A percentile compares a stretch with the other conserved stretches of the same genome.
Conservation (phyloP, 139 green algal genomes). For the Ettlia oleoabundans region DNA sequence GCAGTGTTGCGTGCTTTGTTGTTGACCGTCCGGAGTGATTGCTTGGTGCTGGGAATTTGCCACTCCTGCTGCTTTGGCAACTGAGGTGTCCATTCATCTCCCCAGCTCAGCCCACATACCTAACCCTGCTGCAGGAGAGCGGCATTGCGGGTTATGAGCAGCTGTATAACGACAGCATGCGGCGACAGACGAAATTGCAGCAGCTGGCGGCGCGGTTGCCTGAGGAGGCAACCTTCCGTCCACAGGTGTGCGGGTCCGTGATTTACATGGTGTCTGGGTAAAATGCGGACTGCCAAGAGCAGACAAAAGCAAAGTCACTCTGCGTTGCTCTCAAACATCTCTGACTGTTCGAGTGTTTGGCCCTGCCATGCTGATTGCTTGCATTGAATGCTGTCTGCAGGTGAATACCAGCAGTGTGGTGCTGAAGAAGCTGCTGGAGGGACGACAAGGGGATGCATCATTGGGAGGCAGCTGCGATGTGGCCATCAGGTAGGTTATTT, state of each 20-base stretch:
- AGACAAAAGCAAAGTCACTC: no score
- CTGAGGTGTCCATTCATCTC: background rate
- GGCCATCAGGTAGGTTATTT: conserved; percentile 17
- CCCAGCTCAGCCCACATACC: background rate
- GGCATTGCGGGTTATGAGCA: conserved; percentile 60
- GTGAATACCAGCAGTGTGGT: conserved; percentile 42
- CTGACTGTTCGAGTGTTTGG: no score
- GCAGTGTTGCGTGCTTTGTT: no score
- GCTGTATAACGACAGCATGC: conserved; percentile 76
- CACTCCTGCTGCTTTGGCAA: background rate
- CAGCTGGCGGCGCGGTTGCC: conserved; percentile 64
- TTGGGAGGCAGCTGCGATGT: conserved; percentile 3
- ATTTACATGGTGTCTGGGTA: no score
- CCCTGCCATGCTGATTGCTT: no score
- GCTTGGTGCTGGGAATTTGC: no score
- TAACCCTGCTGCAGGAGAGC: conserved; percentile 41
- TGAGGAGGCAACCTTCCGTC: conserved; percentile 83
- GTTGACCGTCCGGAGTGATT: no score
- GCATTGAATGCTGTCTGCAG: background rate
- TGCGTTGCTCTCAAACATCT: no score
- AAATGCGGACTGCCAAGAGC: no score
- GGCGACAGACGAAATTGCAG: conserved; percentile 52
- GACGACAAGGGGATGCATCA: background rate
- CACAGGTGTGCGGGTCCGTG: no score
- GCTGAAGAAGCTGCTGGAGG: conserved; percentile 11